Conservation (phyloP, 345 rosid genomes). For the Anacardium occidentale region DNA sequence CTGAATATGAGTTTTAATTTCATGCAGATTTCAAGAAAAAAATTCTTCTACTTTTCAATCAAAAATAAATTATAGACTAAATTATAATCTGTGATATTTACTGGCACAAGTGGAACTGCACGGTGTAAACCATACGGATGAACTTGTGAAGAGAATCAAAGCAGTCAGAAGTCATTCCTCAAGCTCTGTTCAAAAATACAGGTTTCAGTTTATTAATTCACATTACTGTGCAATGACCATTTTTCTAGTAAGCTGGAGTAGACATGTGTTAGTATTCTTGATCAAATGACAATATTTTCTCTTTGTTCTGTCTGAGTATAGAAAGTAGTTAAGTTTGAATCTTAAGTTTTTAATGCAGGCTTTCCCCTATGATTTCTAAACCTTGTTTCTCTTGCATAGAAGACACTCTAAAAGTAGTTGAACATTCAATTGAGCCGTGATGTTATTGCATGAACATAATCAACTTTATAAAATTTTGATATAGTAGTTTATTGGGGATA, state of each 20-base stretch:
- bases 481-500: neutral
- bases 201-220: neutral
- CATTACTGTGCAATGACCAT: neutral
- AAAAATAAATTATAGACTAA: too few relatives aligned
- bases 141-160: constrained; percentile 65
- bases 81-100: too few relatives aligned
- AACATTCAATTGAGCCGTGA: neutral
- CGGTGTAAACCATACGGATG: constrained; percentile 58
- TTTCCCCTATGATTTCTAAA: neutral
- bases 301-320: neutral
- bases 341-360: neutral
- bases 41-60: too few relatives aligned
- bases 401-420: neutral
- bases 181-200: neutral
- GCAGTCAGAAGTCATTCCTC: constrained; percentile 60
- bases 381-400: neutral
- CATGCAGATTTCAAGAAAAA: too few relatives aligned
- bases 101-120: constrained; percentile 62
- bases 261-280: neutral
- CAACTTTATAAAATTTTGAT: neutral
- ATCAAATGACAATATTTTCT: neutral
- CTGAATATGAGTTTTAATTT: too few relatives aligned
- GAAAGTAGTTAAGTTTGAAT: neutral
- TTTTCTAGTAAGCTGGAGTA: neutral
- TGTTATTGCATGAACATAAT: neutral